These are phyloP conservation scores for Conticribra weissflogii DNA, from an alignment of 108 stramenopile species.

Conservation along the genomic window DNA sequence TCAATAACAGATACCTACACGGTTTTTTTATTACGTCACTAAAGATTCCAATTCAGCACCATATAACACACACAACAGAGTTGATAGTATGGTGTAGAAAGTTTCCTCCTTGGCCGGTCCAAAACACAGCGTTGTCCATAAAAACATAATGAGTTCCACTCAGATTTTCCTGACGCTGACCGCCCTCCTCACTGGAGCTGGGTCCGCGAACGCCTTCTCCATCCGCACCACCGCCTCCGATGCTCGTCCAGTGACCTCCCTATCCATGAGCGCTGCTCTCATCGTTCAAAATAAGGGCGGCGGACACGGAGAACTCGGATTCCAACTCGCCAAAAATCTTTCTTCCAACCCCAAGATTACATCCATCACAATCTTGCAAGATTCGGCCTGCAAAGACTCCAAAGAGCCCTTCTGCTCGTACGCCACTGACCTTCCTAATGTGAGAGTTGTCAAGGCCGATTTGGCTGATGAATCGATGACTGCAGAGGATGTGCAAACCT, in stretches of 20 bases:
- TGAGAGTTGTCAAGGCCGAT: slow-evolving; percentile 73
- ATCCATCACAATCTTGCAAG: slow-evolving; percentile 84
- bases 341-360: slow-evolving; percentile 65
- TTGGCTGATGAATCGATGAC: slow-evolving; percentile 75
- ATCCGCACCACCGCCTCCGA: neutral
- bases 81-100: too few relatives aligned
- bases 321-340: slow-evolving; percentile 76
- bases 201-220: slow-evolving; percentile 35
- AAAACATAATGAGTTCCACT: slow-evolving; percentile 21
- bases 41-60: too few relatives aligned
- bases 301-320: slow-evolving; percentile 86
- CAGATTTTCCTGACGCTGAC: neutral
- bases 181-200: slow-evolving; percentile 32
- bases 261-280: slow-evolving; percentile 73
- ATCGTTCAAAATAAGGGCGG: slow-evolving; percentile 92
- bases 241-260: slow-evolving; percentile 9
- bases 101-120: too few relatives aligned
- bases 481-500: slow-evolving; percentile 51
- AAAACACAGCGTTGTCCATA: neutral
- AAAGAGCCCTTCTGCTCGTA: slow-evolving; percentile 82
- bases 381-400: slow-evolving; percentile 73
- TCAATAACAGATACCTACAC: too few relatives aligned
- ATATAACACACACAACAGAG: too few relatives aligned
- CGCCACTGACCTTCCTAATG: slow-evolving; percentile 70
- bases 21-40: too few relatives aligned